phyloP scores from a whole-genome alignment of 345 rosid genomes.

The Corchorus capsularis region DNA sequence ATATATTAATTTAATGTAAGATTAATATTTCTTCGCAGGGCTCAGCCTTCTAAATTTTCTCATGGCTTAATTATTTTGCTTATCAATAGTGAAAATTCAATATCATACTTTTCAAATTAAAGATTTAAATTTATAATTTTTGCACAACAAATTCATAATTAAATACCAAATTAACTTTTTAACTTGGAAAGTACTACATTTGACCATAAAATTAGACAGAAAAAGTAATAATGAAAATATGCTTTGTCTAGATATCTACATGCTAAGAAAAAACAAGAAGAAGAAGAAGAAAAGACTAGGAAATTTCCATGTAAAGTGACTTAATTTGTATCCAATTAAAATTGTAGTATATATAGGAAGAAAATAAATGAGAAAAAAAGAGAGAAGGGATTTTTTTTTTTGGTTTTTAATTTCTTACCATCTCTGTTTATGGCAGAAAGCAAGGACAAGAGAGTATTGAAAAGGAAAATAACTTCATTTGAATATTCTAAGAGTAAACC shows the following conservation, averaged over 20 bases:
- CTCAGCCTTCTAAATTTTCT: not conserved
- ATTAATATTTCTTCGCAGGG: slow-evolving; percentile 10
- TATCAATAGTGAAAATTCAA: not conserved
- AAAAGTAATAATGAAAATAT: not conserved
- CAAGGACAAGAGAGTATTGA: not conserved
- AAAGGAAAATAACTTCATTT: slow-evolving; percentile 2
- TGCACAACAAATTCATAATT: too few species aligned
- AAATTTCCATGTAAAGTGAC: slow-evolving; percentile 13
- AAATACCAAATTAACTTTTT: too few species aligned
- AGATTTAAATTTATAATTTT: too few species aligned
- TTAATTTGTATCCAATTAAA: not conserved
- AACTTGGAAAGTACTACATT: not conserved
- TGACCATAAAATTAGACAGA: too few species aligned
- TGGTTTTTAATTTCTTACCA: not conserved
- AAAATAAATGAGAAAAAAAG: not conserved
- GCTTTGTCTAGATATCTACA: not conserved
- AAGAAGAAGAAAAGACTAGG: not conserved
- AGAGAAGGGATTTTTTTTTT: not conserved
- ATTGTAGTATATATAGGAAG: not conserved
- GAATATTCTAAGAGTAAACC: not conserved
- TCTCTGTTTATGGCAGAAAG: not conserved
- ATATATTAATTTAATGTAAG: too few species aligned
- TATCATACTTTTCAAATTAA: too few species aligned
- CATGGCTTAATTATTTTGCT: not conserved
- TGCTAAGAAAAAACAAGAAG: not conserved